phyloP scores from a whole-genome alignment of 2,329 filamentous ascomycete species.

The Gremmenia infestans region DNA sequence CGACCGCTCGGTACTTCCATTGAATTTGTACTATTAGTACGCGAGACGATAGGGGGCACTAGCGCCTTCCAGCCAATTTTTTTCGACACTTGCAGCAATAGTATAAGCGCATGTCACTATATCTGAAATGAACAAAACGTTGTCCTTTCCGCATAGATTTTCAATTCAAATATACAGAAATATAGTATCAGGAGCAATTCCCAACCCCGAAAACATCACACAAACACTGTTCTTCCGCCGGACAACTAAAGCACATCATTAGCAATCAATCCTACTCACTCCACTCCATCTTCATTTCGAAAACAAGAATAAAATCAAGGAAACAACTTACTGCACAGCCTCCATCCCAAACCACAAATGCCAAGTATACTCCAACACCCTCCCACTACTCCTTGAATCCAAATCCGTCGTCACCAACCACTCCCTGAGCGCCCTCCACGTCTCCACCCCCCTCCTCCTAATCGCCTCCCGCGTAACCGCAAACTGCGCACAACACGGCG shows the following conservation, averaged over 20 bases:
- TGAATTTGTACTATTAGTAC: too few relatives aligned
- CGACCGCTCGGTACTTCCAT: too few relatives aligned
- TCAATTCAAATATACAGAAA: too few relatives aligned
- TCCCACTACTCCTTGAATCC: conserved; percentile 48
- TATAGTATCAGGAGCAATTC: conserved; percentile 1
- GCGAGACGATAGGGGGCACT: too few relatives aligned
- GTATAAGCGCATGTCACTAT: too few relatives aligned
- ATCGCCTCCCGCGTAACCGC: conserved; percentile 51
- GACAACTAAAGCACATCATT: conserved; percentile 7
- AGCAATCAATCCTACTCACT: background rate
- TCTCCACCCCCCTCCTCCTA: conserved; percentile 40
- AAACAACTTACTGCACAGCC: conserved; percentile 34
- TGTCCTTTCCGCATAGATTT: too few relatives aligned
- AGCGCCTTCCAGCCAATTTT: too few relatives aligned
- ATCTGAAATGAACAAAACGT: too few relatives aligned
- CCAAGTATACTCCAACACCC: conserved; percentile 61
- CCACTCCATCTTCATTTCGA: background rate
- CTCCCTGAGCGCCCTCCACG: conserved; percentile 50
- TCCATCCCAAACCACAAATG: conserved; percentile 58
- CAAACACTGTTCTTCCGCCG: conserved; percentile 10
- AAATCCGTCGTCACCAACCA: conserved; percentile 53
- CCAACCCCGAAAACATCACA: conserved; percentile 15
- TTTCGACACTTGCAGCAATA: too few relatives aligned
- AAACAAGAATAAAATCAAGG: background rate
- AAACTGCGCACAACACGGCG: conserved; percentile 61